Evolutionary conservation across 768 basidiomycete genomes (phyloP).

Genomic region (Leccinum broughii): DNA sequence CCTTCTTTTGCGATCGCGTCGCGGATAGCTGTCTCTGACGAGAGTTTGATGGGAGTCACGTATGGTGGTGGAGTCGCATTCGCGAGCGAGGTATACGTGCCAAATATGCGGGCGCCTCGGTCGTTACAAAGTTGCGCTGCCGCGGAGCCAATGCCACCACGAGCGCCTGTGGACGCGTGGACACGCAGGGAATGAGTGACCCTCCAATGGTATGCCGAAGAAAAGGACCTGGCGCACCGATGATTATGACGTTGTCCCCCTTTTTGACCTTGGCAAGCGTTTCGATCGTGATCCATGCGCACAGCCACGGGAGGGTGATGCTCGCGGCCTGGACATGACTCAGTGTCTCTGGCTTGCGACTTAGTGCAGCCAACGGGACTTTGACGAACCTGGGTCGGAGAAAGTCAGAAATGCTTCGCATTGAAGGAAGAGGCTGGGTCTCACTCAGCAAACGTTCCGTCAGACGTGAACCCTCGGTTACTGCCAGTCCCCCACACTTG

Average conservation of each 20-base stretch:
- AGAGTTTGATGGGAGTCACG: conserved; percentile 34
- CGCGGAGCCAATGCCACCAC: conserved; percentile 37
- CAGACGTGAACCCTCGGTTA: conserved; percentile 32
- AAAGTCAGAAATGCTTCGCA: neutral
- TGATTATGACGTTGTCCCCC: conserved; percentile 36
- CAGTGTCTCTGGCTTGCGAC: conserved; percentile 31
- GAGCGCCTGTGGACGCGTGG: conserved; percentile 25
- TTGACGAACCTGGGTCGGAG: conserved; percentile 26
- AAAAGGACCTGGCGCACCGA: conserved; percentile 18
- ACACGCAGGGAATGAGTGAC: neutral
- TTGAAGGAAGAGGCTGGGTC: neutral
- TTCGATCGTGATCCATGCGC: conserved; percentile 39
- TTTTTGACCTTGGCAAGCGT: conserved; percentile 34
- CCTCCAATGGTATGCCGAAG: neutral
- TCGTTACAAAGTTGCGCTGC: conserved; percentile 35
- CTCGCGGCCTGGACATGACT: conserved; percentile 31
- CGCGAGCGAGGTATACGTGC: conserved; percentile 35
- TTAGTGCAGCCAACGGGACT: conserved; percentile 30
- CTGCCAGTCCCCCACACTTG: conserved; percentile 38
- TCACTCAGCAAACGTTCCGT: conserved; percentile 38
- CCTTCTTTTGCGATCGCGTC: conserved; percentile 28
- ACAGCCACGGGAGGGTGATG: conserved; percentile 37
- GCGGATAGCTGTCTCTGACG: conserved; percentile 32
- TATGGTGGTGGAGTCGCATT: conserved; percentile 26
- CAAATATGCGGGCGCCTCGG: conserved; percentile 34